Percentiles rank a stretch among this genome's conserved stretches.
phyloP scores from a whole-genome alignment of 805 yeast genomes.

The Candida dajiaensis region DNA sequence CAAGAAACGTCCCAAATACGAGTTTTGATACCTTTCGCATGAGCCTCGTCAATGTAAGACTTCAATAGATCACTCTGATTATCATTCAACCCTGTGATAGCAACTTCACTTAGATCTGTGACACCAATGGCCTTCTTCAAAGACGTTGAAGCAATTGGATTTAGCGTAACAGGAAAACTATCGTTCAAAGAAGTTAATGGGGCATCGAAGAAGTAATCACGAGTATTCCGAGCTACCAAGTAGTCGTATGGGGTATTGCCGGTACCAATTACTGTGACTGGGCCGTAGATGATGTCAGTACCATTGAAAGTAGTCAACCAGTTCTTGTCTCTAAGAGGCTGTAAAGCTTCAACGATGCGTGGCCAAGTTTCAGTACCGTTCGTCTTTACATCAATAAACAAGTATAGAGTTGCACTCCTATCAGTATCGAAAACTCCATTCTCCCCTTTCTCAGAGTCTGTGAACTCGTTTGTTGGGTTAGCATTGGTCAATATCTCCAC shows the following conservation, averaged over 20 bases:
- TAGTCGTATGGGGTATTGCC: constrained; percentile 56
- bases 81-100: constrained; percentile 28
- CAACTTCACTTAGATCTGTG: constrained; percentile 6
- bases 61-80: constrained; percentile 32
- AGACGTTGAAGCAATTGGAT: constrained; percentile 41
- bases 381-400: constrained; percentile 65
- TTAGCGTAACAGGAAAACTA: constrained; percentile 20
- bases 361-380: constrained; percentile 41
- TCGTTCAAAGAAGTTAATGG: constrained; percentile 30
- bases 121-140: constrained; percentile 27
- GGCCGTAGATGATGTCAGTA: constrained; percentile 39
- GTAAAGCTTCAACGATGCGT: constrained; percentile 40
- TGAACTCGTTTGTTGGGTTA: constrained; percentile 29
- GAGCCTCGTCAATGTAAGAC: constrained; percentile 34
- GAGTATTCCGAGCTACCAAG: constrained; percentile 29
- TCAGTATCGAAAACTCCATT: constrained; percentile 42
- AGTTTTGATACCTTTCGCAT: constrained; percentile 44
- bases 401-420: constrained; percentile 45
- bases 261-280: constrained; percentile 60
- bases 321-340: constrained; percentile 42
- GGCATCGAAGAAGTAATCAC: constrained; percentile 43
- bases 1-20: constrained; percentile 70
- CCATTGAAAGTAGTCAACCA: constrained; percentile 43
- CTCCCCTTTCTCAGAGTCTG: constrained; percentile 11
- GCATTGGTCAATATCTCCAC: constrained; percentile 40